Evolutionary conservation across 176 grass and related monocot species (phyloP).

Genomic region (Guadua angustifolia): DNA sequence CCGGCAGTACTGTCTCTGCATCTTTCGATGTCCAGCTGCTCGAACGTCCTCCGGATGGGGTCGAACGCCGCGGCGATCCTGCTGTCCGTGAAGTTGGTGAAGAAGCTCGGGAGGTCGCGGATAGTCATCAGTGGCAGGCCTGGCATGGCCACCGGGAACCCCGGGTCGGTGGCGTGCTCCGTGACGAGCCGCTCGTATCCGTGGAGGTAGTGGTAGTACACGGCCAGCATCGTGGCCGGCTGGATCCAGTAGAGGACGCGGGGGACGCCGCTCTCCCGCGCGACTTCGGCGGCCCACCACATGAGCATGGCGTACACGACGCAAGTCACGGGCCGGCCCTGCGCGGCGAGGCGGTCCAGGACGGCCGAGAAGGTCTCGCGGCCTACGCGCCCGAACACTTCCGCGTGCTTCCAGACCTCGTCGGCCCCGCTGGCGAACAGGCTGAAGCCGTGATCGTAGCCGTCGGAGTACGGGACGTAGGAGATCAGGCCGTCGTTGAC

Average conservation of each 20-base stretch:
- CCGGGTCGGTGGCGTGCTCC: slow-evolving; percentile 41
- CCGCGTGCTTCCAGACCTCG: not conserved
- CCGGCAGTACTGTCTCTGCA: not conserved
- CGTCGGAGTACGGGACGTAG: slow-evolving; percentile 58
- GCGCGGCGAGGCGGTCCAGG: slow-evolving; percentile 43
- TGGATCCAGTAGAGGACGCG: slow-evolving; percentile 52
- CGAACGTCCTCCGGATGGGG: not conserved
- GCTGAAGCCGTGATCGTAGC: slow-evolving; percentile 48
- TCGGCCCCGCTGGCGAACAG: not conserved
- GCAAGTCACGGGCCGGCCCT: slow-evolving; percentile 52
- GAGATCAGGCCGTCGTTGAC: slow-evolving; percentile 49
- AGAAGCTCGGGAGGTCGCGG: slow-evolving; percentile 51
- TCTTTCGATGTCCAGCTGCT: slow-evolving; percentile 18
- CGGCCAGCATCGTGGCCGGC: slow-evolving; percentile 51
- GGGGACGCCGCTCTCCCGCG: slow-evolving; percentile 39
- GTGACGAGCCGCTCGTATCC: slow-evolving; percentile 44
- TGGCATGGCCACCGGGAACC: slow-evolving; percentile 48
- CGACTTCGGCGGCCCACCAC: slow-evolving; percentile 52
- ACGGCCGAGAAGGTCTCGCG: slow-evolving; percentile 33
- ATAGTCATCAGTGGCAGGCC: slow-evolving; percentile 48
- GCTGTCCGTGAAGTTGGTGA: slow-evolving; percentile 16
- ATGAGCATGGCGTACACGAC: slow-evolving; percentile 49
- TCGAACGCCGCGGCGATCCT: not conserved
- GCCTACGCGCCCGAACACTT: slow-evolving; percentile 4
- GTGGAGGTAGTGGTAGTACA: slow-evolving; percentile 69